Evolutionary conservation across 768 basidiomycete species (phyloP).

Genomic region (Amanita muscaria): DNA sequence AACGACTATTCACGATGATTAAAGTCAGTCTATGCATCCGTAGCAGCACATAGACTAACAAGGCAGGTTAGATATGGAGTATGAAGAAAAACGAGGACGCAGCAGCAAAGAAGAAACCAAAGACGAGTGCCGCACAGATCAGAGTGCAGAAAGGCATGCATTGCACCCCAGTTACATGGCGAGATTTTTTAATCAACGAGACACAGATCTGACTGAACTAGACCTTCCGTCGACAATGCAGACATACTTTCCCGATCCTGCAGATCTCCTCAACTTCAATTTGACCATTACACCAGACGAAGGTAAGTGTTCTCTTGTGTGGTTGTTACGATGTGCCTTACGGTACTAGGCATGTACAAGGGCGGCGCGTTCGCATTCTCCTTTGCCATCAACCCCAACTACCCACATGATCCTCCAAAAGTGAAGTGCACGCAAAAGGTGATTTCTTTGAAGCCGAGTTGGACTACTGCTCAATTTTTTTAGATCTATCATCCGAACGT

Average conservation of each 20-base stretch:
- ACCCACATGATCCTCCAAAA: conserved; percentile 98
- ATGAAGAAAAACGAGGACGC: conserved; percentile 99
- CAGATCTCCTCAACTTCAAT: conserved; percentile 93
- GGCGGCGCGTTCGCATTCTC: conserved; percentile 91
- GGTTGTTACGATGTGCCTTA: not conserved
- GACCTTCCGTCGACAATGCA: conserved; percentile 95
- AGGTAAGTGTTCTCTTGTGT: conserved; percentile 39
- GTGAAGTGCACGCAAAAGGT: conserved; percentile 96
- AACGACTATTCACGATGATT: conserved; percentile 31
- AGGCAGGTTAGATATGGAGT: conserved; percentile 75
- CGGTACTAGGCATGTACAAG: conserved; percentile 80
- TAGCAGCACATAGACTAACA: not conserved
- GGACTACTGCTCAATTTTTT: conserved; percentile 7
- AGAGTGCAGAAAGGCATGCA: conserved; percentile 93
- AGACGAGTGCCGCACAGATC: conserved; percentile 96
- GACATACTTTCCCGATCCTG: conserved; percentile 86
- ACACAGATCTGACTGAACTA: conserved; percentile 86
- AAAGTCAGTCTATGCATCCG: conserved; percentile 24
- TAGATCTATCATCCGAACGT: conserved; percentile 99
- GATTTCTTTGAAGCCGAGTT: conserved; percentile 10
- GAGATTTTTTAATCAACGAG: not conserved
- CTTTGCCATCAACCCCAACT: conserved; percentile 94
- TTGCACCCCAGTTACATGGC: not conserved
- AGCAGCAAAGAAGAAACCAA: conserved; percentile 95
- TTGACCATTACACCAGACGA: conserved; percentile 96